Percentiles rank a stretch among this genome's conserved stretches.
Evolutionary conservation across 352 stramenopile genomes (phyloP).

Genomic region (Pythium monospermum): DNA sequence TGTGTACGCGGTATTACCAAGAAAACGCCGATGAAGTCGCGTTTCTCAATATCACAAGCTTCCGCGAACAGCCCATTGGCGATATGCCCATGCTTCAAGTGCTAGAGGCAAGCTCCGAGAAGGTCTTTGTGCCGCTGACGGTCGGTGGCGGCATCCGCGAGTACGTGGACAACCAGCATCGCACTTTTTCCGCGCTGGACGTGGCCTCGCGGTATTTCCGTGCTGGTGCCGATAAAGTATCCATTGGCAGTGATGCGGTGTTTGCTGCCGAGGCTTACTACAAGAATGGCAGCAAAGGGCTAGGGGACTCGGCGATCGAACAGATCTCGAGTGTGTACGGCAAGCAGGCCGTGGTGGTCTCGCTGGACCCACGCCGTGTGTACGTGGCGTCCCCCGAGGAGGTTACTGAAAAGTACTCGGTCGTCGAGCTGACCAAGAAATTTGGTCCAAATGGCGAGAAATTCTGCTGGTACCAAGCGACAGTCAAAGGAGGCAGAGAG

Average conservation of each 20-base stretch:
- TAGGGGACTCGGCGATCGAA: constrained; percentile 90
- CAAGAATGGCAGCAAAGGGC: constrained; percentile 59
- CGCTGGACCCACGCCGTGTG: constrained; percentile 92
- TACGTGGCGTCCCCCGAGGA: constrained; percentile 82
- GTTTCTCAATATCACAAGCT: constrained; percentile 99
- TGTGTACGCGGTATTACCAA: constrained; percentile 95
- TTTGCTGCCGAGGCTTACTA: constrained; percentile 91
- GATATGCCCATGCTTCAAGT: constrained; percentile 97
- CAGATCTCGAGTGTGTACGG: constrained; percentile 96
- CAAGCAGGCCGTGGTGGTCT: constrained; percentile 97
- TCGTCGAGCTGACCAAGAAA: constrained; percentile 67
- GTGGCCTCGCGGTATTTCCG: constrained; percentile 96
- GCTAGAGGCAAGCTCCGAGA: constrained; percentile 92
- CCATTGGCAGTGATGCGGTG: constrained; percentile 96
- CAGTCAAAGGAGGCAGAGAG: constrained; percentile 94
- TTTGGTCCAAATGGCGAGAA: constrained; percentile 92
- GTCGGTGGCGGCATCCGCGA: constrained; percentile 97
- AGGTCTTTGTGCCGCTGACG: constrained; percentile 97
- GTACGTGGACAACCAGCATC: constrained; percentile 90
- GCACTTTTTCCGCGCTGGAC: constrained; percentile 90
- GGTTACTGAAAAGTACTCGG: constrained; percentile 45
- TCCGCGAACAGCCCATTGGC: constrained; percentile 94
- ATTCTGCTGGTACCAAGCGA: constrained; percentile 98
- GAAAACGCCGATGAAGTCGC: constrained; percentile 96
- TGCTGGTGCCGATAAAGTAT: constrained; percentile 98